Evolutionary conservation across 2,329 filamentous ascomycete genomes (phyloP), one percentile per base, ranked within the genome.

Genomic region (Knoxdaviesia proteae): DNA sequence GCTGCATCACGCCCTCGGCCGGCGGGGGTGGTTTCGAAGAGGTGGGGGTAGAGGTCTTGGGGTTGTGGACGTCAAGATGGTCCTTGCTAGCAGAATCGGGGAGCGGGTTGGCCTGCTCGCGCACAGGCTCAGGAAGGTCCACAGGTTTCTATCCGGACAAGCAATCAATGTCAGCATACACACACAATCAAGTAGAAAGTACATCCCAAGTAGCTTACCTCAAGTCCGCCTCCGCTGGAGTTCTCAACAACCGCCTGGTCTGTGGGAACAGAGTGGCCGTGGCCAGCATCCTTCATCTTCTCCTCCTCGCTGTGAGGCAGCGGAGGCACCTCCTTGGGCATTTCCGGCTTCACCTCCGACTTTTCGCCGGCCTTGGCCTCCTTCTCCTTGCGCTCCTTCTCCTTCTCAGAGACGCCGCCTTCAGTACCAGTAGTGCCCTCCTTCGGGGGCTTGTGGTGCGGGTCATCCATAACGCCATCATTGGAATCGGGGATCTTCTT

Each of bases 391-490:
- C 74, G 71, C 40, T 76, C 77, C 62, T 84, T 90, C 50, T 77
- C 76, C 60, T 92, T 94, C 56, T 87, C 81, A 31, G 80, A 84
- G 37, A 96, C 83, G 42, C 88, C 87, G 8, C 86, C 87, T 54
- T 87, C 82, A 2, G 83, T 93, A 36, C 88, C 88, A 4, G 80
- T 83, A 2, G 84, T 92, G 39, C 87, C 88, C 56, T 86, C 71
- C 55, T 86, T 87, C 5, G 87, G 84, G 36, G 73, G 69, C 35
- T 70, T 62, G 49, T 84, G 69, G 55, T 81, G 71, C 48, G 80
- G 82, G 58, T 94, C 87, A 54, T 93, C 82, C 88, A 94, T 94
- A 45, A 94, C 84, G 36, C 87, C 84, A 55, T 93, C 75, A 50
- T 78, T 77, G 47, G 63, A 64, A 48, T 74, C 64, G 32, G 74